phyloP scores from a whole-genome alignment of 306 rosid species.

The Medicago lupulina region DNA sequence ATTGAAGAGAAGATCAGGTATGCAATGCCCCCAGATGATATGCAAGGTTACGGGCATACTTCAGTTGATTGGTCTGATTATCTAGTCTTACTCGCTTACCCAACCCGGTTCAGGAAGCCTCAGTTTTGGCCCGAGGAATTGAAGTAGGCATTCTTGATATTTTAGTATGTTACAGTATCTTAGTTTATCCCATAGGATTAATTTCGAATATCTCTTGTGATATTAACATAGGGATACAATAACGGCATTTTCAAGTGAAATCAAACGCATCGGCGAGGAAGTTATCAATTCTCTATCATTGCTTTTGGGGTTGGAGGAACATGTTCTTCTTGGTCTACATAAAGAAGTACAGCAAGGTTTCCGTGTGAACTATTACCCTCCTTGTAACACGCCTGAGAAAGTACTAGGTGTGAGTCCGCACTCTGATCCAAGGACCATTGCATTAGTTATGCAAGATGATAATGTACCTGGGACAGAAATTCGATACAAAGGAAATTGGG shows the following conservation, averaged over 20 bases:
- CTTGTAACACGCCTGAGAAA: slow-evolving; percentile 47
- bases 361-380: slow-evolving; percentile 51
- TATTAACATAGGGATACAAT: slow-evolving; percentile 33
- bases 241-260: slow-evolving; percentile 48
- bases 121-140: slow-evolving; percentile 38
- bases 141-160: no score
- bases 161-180: no score
- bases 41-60: slow-evolving; percentile 50
- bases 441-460: slow-evolving; percentile 52
- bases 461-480: slow-evolving; percentile 45
- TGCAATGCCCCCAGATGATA: slow-evolving; percentile 24
- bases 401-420: slow-evolving; percentile 51
- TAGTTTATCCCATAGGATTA: no score
- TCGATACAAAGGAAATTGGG: slow-evolving; percentile 46
- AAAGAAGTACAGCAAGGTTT: slow-evolving; percentile 36
- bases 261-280: slow-evolving; percentile 39
- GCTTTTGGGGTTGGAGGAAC: slow-evolving; percentile 49
- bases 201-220: no score
- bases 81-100: slow-evolving; percentile 9
- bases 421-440: slow-evolving; percentile 50
- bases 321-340: slow-evolving; percentile 44
- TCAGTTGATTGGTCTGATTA: no score
- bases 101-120: slow-evolving; percentile 29
- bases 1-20: slow-evolving; percentile 51
- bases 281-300: slow-evolving; percentile 40